Evolutionary conservation across 1,139 yeast species (phyloP), one percentile per base, ranked within the genome.

Genomic region (Candida sp.): DNA sequence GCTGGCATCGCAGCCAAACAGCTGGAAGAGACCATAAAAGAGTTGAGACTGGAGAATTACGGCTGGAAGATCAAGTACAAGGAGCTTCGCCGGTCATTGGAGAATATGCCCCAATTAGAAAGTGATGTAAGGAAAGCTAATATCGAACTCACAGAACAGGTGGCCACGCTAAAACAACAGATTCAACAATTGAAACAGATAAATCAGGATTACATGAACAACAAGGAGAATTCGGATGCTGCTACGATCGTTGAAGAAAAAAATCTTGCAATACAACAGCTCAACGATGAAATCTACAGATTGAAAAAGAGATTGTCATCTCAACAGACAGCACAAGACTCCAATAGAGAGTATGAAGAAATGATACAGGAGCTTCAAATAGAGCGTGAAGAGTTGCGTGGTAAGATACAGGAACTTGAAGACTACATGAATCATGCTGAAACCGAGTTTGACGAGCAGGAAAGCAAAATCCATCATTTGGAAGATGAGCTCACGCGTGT

Each of bases 41-140:
- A 47, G 9, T 47, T 56, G 32, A 42, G 48, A 17, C 42, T 48
- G 31, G 58, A 56, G 41, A 52, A 50, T 44, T 47, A 45, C 31
- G 49, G 48, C 25, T 54, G 53, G 56, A 51, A 50, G 25, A 46
- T 55, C 3, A 54, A 55, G 33, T 55, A 49, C 32, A 49, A 49
- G 44, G 57, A 56, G 34, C 44, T 56, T 17, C 35, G 48, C 37
- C 47, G 48, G n/a, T 49, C 50, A 11, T 47, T 56, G 32, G 55
- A 53, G 23, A 42, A 44, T 23, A 46, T 54, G 43, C 54, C 57
- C 8, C 38, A 27, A 8, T 27, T 39, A 28, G 57, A 54, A 35
- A 48, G 43, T 23, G 51, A 53, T 8, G 41, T 49, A 11, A 49
- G 47, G 35, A 12, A 44, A 25, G 54, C 46, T 27, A 50, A 50